Evolutionary conservation across 2,329 filamentous ascomycete genomes (phyloP).

Genomic region (Arthrobotrys sinensis): DNA sequence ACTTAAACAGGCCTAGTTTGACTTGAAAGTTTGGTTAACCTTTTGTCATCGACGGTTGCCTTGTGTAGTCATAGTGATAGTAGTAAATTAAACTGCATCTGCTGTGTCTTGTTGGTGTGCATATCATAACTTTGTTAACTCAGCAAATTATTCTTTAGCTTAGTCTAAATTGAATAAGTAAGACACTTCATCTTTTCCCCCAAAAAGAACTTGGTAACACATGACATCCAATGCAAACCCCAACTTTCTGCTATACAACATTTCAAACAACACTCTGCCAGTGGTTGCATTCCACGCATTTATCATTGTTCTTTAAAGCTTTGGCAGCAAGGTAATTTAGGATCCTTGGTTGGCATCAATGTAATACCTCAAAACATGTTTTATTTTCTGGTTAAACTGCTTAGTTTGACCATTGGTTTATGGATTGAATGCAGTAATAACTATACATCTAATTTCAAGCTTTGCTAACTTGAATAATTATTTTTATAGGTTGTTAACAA

Average conservation of each 20-base stretch:
- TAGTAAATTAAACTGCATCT: too few relatives aligned
- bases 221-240: not conserved
- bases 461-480: conserved; percentile 1
- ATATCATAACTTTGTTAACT: too few relatives aligned
- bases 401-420: not conserved
- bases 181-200: too few relatives aligned
- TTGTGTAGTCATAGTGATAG: too few relatives aligned
- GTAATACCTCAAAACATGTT: not conserved
- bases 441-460: not conserved
- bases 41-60: too few relatives aligned
- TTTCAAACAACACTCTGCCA: not conserved
- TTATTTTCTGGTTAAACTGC: not conserved
- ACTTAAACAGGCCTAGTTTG: too few relatives aligned
- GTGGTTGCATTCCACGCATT: not conserved
- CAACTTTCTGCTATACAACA: not conserved
- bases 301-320: not conserved
- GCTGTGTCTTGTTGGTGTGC: too few relatives aligned
- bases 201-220: not conserved
- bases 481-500: conserved; percentile 6
- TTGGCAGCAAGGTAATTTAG: not conserved
- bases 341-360: not conserved
- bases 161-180: too few relatives aligned
- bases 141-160: too few relatives aligned
- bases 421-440: not conserved
- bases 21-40: too few relatives aligned